phyloP scores from a whole-genome alignment of 1,139 yeast species.

The Nakaseomyces uthaithaninus region DNA sequence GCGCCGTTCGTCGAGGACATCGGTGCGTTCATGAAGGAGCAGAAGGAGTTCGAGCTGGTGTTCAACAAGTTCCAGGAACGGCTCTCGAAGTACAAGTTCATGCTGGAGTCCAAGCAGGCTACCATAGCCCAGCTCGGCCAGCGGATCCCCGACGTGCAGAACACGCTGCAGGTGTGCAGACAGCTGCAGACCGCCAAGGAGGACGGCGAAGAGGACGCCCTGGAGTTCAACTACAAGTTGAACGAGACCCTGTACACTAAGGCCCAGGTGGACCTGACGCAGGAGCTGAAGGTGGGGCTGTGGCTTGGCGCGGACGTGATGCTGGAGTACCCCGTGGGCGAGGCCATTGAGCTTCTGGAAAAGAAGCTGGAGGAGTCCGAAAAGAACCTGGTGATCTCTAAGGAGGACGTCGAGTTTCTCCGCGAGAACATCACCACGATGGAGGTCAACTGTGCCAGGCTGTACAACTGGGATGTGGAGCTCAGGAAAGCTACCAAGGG shows the following conservation, averaged over 20 bases:
- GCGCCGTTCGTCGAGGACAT: slow-evolving; percentile 91
- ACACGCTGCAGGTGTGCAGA: slow-evolving; percentile 66
- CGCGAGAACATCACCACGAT: slow-evolving; percentile 92
- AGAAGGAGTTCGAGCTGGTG: slow-evolving; percentile 62
- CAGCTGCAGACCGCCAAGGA: slow-evolving; percentile 42
- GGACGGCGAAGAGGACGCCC: slow-evolving; percentile 36
- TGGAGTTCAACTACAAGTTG: slow-evolving; percentile 75
- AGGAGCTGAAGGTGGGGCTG: slow-evolving; percentile 54
- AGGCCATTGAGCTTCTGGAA: slow-evolving; percentile 65
- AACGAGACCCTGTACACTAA: slow-evolving; percentile 86
- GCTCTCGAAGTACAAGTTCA: slow-evolving; percentile 70
- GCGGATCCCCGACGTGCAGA: slow-evolving; percentile 85
- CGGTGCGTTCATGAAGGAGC: slow-evolving; percentile 58
- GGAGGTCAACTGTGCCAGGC: slow-evolving; percentile 95
- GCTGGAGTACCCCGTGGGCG: slow-evolving; percentile 88
- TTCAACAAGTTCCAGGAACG: slow-evolving; percentile 72
- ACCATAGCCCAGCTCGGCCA: slow-evolving; percentile 58
- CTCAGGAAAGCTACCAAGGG: slow-evolving; percentile 47
- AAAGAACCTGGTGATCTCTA: slow-evolving; percentile 49
- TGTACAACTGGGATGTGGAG: slow-evolving; percentile 94
- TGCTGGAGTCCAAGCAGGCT: slow-evolving; percentile 73
- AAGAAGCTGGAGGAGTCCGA: slow-evolving; percentile 58
- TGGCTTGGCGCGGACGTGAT: slow-evolving; percentile 98
- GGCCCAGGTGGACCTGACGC: slow-evolving; percentile 46
- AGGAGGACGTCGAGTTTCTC: slow-evolving; percentile 81